These are phyloP conservation scores for Colletotrichum musicola DNA, from an alignment of 2,329 filamentous ascomycete species.

Conservation along the genomic window DNA sequence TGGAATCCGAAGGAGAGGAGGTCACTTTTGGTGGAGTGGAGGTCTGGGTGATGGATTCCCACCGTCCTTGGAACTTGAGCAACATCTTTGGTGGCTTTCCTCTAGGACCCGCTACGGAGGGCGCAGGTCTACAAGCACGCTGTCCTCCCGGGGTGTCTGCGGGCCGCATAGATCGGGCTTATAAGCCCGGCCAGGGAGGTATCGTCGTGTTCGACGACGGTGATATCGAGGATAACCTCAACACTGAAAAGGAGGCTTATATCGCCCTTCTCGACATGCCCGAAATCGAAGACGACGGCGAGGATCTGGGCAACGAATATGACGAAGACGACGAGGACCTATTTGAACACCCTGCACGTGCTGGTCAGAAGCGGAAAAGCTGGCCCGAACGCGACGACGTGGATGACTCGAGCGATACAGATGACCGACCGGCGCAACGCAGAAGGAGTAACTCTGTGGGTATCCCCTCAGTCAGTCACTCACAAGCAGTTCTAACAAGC, in stretches of 20 bases:
- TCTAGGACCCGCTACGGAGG: constrained; percentile 63
- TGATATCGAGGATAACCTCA: constrained; percentile 88
- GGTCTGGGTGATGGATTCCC: constrained; percentile 92
- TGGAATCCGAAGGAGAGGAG: constrained; percentile 77
- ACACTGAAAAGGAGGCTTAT: constrained; percentile 83
- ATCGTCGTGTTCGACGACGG: constrained; percentile 97
- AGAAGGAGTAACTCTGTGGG: constrained; percentile 89
- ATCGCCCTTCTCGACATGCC: constrained; percentile 91
- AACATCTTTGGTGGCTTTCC: constrained; percentile 89
- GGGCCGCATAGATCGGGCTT: constrained; percentile 78
- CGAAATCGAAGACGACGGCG: constrained; percentile 81
- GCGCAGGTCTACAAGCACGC: constrained; percentile 61
- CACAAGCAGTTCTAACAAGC: constrained; percentile 40
- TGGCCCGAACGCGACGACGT: constrained; percentile 76
- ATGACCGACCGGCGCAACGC: constrained; percentile 81
- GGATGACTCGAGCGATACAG: constrained; percentile 79
- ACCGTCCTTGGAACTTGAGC: constrained; percentile 92
- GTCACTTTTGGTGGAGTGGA: constrained; percentile 85
- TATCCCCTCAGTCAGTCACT: background rate
- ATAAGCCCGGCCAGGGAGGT: constrained; percentile 84
- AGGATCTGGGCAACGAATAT: constrained; percentile 70
- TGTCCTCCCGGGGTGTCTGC: constrained; percentile 76
- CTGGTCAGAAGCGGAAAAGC: constrained; percentile 82
- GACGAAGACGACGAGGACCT: constrained; percentile 59
- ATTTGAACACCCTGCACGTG: constrained; percentile 58